Conservation (phyloP, 176 grass and related monocot genomes). For the Juncus inflexus region DNA sequence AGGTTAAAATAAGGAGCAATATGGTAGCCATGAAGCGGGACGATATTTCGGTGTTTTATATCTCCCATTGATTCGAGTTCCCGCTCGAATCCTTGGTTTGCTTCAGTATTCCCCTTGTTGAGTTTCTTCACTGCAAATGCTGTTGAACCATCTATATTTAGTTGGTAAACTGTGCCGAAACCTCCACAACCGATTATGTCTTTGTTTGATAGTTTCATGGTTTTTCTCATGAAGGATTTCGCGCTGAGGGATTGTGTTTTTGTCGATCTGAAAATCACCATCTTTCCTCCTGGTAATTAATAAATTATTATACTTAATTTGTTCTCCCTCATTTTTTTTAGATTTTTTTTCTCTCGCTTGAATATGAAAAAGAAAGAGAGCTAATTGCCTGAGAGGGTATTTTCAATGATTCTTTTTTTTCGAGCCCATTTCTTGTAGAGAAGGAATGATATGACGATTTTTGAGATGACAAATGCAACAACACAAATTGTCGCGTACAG, state of each 20-base stretch:
- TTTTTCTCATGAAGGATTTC: conserved; percentile 50
- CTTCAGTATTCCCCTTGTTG: conserved; percentile 46
- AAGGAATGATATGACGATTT: conserved; percentile 65
- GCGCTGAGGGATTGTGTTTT: conserved; percentile 39
- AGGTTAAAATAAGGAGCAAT: conserved; percentile 67
- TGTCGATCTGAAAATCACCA: conserved; percentile 61
- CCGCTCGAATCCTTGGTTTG: conserved; percentile 58
- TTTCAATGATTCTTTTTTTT: conserved; percentile 64
- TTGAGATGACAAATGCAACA: conserved; percentile 59
- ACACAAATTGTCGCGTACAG: conserved; percentile 68
- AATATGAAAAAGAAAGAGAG: neutral
- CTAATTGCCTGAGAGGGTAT: conserved; percentile 44
- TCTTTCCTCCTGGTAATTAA: conserved; percentile 50
- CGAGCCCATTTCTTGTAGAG: conserved; percentile 73
- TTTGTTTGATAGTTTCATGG: conserved; percentile 56
- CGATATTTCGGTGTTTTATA: conserved; percentile 83
- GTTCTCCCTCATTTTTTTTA: too few species aligned
- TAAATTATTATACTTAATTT: neutral
- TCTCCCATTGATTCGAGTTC: conserved; percentile 80
- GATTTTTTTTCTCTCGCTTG: neutral
- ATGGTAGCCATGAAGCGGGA: conserved; percentile 63
- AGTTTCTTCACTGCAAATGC: conserved; percentile 72
- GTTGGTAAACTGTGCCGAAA: conserved; percentile 61
- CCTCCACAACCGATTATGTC: conserved; percentile 73
- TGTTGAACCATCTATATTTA: conserved; percentile 30